Conservation (phyloP, 1,284 basidiomycete species). For the Fomitopsis betulina region DNA sequence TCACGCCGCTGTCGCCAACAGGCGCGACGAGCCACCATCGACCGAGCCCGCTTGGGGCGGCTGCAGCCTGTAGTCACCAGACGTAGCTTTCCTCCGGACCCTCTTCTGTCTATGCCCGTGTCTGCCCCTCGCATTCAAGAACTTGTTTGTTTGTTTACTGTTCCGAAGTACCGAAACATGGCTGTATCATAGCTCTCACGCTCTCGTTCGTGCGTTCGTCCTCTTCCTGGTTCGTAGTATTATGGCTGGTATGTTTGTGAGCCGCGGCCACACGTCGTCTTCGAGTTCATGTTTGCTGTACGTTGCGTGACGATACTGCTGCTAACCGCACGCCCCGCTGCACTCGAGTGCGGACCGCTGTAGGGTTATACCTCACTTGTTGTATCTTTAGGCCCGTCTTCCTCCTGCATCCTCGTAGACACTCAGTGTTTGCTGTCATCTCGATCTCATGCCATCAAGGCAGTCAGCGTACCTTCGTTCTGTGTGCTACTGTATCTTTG, state of each 20-base stretch:
- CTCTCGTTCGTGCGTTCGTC: background rate
- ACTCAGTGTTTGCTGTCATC: background rate
- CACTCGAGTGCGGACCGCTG: background rate
- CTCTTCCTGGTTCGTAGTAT: background rate
- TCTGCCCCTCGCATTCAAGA: background rate
- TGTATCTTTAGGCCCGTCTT: background rate
- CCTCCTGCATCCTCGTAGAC: background rate
- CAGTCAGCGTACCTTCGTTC: too few species aligned
- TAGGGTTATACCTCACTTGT: background rate
- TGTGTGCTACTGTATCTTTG: too few species aligned
- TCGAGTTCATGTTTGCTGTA: background rate
- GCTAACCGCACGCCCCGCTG: background rate
- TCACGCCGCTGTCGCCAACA: slow-evolving; percentile 11
- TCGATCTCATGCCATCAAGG: too few species aligned
- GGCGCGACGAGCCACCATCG: background rate
- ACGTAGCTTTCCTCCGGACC: background rate
- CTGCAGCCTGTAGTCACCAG: background rate
- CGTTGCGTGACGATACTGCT: background rate
- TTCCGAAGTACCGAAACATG: background rate
- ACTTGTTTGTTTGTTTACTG: background rate
- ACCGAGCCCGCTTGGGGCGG: background rate
- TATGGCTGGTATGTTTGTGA: background rate
- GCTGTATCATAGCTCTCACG: slow-evolving; percentile 1
- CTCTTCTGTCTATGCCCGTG: background rate
- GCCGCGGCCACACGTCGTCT: background rate